phyloP scores from a whole-genome alignment of 2,329 filamentous ascomycete species.

The Penicillium sp. region DNA sequence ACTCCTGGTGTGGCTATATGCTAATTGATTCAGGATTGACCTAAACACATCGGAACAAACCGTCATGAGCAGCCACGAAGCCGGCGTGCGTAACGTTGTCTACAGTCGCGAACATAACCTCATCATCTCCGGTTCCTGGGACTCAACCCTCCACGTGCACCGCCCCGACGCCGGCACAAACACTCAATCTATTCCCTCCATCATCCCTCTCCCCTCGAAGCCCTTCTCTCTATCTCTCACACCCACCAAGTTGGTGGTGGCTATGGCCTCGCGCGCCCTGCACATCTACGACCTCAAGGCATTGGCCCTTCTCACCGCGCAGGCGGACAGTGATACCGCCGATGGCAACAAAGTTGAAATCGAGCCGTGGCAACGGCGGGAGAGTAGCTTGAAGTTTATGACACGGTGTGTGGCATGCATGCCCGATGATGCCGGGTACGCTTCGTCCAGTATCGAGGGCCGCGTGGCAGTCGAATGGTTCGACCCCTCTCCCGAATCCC shows the following conservation, averaged over 20 bases:
- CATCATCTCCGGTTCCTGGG: constrained; percentile 91
- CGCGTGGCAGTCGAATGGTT: constrained; percentile 98
- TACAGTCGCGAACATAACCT: constrained; percentile 79
- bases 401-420: constrained; percentile 93
- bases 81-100: constrained; percentile 81
- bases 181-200: constrained; percentile 62
- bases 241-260: constrained; percentile 86
- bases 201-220: constrained; percentile 78
- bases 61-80: constrained; percentile 76
- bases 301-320: constrained; percentile 62
- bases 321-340: constrained; percentile 50
- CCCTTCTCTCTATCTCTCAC: constrained; percentile 83
- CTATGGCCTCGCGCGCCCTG: constrained; percentile 92
- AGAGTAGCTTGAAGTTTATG: constrained; percentile 95
- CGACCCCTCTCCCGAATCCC: constrained; percentile 83
- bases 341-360: constrained; percentile 55
- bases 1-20: constrained; percentile 63
- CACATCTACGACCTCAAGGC: constrained; percentile 89
- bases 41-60: constrained; percentile 74
- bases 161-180: constrained; percentile 56
- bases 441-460: constrained; percentile 90
- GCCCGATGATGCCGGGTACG: constrained; percentile 95
- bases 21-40: constrained; percentile 62
- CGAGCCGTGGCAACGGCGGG: constrained; percentile 88
- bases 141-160: constrained; percentile 87